Conservation (phyloP, 202 grass and related monocot genomes). For the Schoenoplectus tabernaemontani region DNA sequence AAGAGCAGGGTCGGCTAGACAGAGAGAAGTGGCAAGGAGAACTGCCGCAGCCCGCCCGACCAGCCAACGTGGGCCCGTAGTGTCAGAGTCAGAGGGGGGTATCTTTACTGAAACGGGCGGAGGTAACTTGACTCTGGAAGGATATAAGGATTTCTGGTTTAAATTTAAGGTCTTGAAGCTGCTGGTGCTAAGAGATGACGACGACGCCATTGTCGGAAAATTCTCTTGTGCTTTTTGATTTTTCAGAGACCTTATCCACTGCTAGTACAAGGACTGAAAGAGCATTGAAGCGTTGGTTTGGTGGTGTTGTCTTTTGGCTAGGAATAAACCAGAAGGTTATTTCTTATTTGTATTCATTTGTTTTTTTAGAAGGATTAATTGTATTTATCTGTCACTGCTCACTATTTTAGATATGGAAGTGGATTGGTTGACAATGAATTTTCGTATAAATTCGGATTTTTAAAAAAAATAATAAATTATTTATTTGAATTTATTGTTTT, state of each 20-base stretch:
- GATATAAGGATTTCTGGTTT: not conserved
- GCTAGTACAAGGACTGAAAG: not conserved
- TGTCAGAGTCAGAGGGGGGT: not conserved
- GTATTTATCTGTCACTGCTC: not conserved
- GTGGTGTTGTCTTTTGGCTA: not conserved
- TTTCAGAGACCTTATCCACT: not conserved
- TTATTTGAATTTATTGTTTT: not conserved
- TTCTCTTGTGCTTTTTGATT: not conserved
- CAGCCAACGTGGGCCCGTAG: not conserved
- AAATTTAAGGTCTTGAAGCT: not conserved
- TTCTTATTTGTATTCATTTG: too few relatives aligned
- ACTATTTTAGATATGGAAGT: not conserved
- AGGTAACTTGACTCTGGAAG: not conserved
- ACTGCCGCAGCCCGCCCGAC: constrained; percentile 26
- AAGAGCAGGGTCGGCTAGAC: constrained; percentile 49
- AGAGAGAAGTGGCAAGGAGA: constrained; percentile 64
- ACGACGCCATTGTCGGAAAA: constrained; percentile 5
- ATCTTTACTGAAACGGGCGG: not conserved
- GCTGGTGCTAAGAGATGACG: not conserved
- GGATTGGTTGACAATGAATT: not conserved
- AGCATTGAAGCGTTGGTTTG: too few relatives aligned
- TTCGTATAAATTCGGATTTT: not conserved
- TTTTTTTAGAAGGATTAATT: not conserved
- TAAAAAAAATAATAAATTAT: not conserved
- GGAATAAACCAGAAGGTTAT: too few relatives aligned